A percentile compares a stretch with the other conserved stretches of the same genome.
These are phyloP conservation scores for Turnera subulata DNA, from an alignment of 345 rosid species.

Conservation along the genomic window DNA sequence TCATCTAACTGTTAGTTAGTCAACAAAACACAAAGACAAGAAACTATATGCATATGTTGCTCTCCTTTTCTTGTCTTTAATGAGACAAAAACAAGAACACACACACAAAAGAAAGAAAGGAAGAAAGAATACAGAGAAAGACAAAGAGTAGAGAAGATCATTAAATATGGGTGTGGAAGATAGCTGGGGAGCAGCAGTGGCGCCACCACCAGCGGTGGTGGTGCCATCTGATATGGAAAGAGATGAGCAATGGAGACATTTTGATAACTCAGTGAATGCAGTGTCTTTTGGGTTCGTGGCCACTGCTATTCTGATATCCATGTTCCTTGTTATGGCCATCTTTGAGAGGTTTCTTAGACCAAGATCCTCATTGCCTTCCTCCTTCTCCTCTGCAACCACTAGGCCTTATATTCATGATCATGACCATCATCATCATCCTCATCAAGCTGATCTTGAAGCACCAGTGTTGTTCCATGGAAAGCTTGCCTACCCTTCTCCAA, in stretches of 20 bases:
- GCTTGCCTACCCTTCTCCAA: slow-evolving; percentile 19
- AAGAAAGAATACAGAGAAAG: neutral
- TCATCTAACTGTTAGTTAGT: too few relatives aligned
- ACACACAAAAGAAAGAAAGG: too few relatives aligned
- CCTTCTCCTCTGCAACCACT: neutral
- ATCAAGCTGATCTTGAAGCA: slow-evolving; percentile 21
- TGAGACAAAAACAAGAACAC: too few relatives aligned
- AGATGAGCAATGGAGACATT: slow-evolving; percentile 25
- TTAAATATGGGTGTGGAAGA: slow-evolving; percentile 16
- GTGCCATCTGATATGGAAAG: slow-evolving; percentile 12
- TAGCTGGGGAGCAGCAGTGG: slow-evolving; percentile 17
- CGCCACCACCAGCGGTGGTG: slow-evolving; percentile 10
- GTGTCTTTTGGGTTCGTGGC: slow-evolving; percentile 33
- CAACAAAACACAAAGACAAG: too few relatives aligned
- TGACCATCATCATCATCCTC: too few relatives aligned
- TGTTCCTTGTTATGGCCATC: slow-evolving; percentile 31
- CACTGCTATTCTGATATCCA: slow-evolving; percentile 28
- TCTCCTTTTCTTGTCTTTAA: too few relatives aligned
- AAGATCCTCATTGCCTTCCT: slow-evolving; percentile 7
- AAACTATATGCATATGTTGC: too few relatives aligned
- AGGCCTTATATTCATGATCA: too few relatives aligned
- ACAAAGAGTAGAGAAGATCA: too few relatives aligned
- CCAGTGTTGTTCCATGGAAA: slow-evolving; percentile 14
- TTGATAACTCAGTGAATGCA: slow-evolving; percentile 28
- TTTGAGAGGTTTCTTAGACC: slow-evolving; percentile 29